Evolutionary conservation across 371 early-diverging fungal species (phyloP).

Genomic region (Caulochytrium protostelioides): DNA sequence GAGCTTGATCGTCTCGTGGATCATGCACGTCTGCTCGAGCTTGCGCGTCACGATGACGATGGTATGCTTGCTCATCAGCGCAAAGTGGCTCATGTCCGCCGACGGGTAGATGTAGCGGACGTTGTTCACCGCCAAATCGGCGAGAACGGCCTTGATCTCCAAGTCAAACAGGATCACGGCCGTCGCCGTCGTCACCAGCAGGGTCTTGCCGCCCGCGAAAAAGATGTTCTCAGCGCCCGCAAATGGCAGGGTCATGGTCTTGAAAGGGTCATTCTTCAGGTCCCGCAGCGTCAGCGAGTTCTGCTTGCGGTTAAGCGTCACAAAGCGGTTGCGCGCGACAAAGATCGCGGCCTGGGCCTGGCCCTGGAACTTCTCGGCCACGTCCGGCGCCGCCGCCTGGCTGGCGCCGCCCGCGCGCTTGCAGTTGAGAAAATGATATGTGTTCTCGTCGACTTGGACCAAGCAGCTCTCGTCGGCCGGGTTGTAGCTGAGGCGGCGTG

Average conservation of each 20-base stretch:
- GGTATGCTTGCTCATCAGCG: conserved; percentile 77
- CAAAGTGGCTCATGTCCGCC: conserved; percentile 59
- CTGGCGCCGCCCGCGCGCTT: conserved; percentile 18
- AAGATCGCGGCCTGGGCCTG: conserved; percentile 63
- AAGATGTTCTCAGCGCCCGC: conserved; percentile 57
- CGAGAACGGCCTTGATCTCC: conserved; percentile 46
- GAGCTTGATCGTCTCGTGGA: conserved; percentile 93
- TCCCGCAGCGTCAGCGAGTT: conserved; percentile 48
- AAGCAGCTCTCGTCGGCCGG: too few species aligned
- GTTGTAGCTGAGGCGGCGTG: conserved; percentile 68
- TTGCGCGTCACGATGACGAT: conserved; percentile 68
- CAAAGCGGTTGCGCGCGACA: conserved; percentile 85
- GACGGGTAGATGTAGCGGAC: conserved; percentile 85
- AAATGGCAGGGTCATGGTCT: too few species aligned
- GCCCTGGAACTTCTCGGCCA: conserved; percentile 45
- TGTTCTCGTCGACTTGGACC: too few species aligned
- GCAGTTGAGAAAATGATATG: neutral
- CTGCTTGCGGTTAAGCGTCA: conserved; percentile 66
- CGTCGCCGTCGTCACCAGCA: conserved; percentile 56
- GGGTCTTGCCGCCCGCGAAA: conserved; percentile 57
- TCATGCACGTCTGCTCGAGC: conserved; percentile 55
- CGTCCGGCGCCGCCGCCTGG: conserved; percentile 26
- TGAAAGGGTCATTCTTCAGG: conserved; percentile 61
- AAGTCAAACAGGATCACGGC: conserved; percentile 74
- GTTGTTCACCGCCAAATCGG: conserved; percentile 49